phyloP scores from a whole-genome alignment of 148 eudicot genomes.

The Arbutus unedo region DNA sequence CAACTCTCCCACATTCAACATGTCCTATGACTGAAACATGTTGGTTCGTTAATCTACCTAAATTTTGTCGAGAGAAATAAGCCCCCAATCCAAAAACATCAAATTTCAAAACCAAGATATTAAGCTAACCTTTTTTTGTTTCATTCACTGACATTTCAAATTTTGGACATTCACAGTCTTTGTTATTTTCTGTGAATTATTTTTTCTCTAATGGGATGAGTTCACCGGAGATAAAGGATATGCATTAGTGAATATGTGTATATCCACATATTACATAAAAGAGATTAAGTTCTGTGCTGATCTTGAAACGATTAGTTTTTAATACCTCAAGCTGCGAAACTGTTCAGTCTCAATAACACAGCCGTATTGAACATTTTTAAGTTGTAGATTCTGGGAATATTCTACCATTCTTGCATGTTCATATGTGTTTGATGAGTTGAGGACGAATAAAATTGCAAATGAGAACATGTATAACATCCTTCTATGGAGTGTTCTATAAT shows the following conservation, averaged over 20 bases:
- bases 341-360: neutral
- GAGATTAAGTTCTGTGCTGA: neutral
- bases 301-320: neutral
- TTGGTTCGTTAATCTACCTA: neutral
- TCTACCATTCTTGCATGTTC: neutral
- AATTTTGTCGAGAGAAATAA: neutral
- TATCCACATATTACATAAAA: neutral
- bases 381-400: neutral
- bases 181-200: neutral
- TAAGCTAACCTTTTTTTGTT: neutral
- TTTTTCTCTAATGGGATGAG: neutral
- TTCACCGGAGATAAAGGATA: neutral
- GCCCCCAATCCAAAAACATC: neutral
- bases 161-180: neutral
- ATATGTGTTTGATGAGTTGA: neutral
- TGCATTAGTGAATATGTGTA: neutral
- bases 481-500: constrained; percentile 4
- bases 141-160: neutral
- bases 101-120: neutral
- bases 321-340: neutral
- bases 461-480: neutral
- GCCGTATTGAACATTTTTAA: neutral
- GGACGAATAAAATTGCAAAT: neutral
- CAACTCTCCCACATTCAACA: neutral
- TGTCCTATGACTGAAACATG: neutral